These are phyloP conservation scores for Metschnikowia corniflorae DNA, from an alignment of 805 yeast genomes.

Conservation along the genomic window DNA sequence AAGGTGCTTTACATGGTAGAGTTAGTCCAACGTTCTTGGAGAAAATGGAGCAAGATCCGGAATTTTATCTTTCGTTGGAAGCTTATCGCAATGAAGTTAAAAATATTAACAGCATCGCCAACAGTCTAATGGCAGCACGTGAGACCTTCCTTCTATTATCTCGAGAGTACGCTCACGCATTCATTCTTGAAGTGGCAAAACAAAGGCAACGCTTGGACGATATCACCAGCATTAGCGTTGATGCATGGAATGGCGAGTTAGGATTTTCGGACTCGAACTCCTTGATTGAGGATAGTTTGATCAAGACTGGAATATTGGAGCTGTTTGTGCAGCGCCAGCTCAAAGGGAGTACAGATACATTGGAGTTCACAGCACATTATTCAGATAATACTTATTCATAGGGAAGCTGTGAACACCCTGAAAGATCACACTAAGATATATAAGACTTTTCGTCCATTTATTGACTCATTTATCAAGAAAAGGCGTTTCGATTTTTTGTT, in stretches of 20 bases:
- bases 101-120: not conserved
- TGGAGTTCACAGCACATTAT: too few species aligned
- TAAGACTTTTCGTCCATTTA: too few species aligned
- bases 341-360: too few species aligned
- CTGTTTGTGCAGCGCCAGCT: too few species aligned
- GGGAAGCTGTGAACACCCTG: too few species aligned
- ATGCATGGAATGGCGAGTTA: not conserved
- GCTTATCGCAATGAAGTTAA: not conserved
- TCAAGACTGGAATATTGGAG: not conserved
- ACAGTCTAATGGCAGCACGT: not conserved
- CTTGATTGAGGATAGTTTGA: not conserved
- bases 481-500: too few species aligned
- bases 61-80: slow-evolving; percentile 1
- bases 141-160: not conserved
- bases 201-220: not conserved
- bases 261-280: too few species aligned
- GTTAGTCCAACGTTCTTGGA: not conserved
- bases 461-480: too few species aligned
- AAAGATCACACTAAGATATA: too few species aligned
- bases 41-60: not conserved
- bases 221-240: not conserved
- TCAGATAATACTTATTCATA: too few species aligned
- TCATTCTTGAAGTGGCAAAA: not conserved
- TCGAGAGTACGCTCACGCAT: not conserved
- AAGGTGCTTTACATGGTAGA: too few species aligned